These are phyloP conservation scores for Remersonia thermophila DNA, from an alignment of 2,329 filamentous ascomycete species.

Conservation along the genomic window DNA sequence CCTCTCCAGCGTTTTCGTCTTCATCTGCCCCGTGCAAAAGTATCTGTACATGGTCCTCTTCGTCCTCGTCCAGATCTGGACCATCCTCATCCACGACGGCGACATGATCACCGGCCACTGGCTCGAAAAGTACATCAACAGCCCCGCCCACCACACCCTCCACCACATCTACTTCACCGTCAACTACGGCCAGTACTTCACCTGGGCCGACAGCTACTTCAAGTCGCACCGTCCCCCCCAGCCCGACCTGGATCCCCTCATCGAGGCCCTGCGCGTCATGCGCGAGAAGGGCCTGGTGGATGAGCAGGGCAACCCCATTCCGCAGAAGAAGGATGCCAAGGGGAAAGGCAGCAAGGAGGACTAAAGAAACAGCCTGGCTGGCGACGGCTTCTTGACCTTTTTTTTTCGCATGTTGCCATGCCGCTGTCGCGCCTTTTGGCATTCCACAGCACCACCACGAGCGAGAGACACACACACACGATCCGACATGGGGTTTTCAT, in stretches of 20 bases:
- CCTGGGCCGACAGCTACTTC: slow-evolving; percentile 34
- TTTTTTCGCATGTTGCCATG: too few relatives aligned
- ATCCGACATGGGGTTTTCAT: too few relatives aligned
- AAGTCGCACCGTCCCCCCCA: slow-evolving; percentile 32
- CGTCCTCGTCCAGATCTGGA: slow-evolving; percentile 34
- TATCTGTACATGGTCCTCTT: slow-evolving; percentile 34
- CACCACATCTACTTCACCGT: slow-evolving; percentile 38
- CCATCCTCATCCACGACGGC: slow-evolving; percentile 37
- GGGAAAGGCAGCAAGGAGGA: slow-evolving; percentile 4
- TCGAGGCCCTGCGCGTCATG: slow-evolving; percentile 33
- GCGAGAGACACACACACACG: too few relatives aligned
- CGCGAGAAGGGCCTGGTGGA: slow-evolving; percentile 32
- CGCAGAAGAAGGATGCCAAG: slow-evolving; percentile 18
- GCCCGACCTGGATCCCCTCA: slow-evolving; percentile 31
- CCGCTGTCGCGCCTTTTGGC: too few relatives aligned
- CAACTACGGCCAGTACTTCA: slow-evolving; percentile 39
- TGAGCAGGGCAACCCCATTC: slow-evolving; percentile 29
- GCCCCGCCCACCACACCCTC: slow-evolving; percentile 34
- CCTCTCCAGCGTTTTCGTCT: slow-evolving; percentile 27
- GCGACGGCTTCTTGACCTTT: too few relatives aligned
- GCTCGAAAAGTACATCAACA: slow-evolving; percentile 35
- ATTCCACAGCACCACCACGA: too few relatives aligned
- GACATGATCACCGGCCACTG: slow-evolving; percentile 36
- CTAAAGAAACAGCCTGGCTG: too few relatives aligned
- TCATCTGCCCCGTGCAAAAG: slow-evolving; percentile 33